Percentiles rank a stretch among this genome's conserved stretches.
These are phyloP conservation scores for Neltuma alba DNA, from an alignment of 306 rosid genomes.

Conservation along the genomic window DNA sequence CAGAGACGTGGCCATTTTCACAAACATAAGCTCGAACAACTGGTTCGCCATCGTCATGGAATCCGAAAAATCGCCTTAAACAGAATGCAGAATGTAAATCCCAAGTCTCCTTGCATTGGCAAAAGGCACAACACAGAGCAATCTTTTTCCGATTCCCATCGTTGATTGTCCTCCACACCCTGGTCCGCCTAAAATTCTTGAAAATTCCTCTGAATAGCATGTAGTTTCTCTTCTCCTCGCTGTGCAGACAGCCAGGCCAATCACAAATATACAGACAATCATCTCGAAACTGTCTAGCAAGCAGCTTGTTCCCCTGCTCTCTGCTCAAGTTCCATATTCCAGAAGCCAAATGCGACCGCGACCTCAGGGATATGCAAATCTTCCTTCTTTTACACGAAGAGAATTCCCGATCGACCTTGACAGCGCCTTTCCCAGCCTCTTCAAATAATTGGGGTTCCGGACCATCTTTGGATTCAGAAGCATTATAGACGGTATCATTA, in stretches of 20 bases:
- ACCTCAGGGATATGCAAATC: slow-evolving; percentile 21
- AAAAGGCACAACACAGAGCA: slow-evolving; percentile 73
- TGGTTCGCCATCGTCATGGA: slow-evolving; percentile 91
- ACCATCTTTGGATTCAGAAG: slow-evolving; percentile 41
- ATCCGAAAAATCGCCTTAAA: slow-evolving; percentile 69
- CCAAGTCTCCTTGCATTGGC: slow-evolving; percentile 71
- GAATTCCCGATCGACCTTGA: slow-evolving; percentile 11
- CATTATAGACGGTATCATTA: slow-evolving; percentile 57
- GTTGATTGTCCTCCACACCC: slow-evolving; percentile 80
- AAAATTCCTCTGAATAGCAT: slow-evolving; percentile 81
- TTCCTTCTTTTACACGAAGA: slow-evolving; percentile 50
- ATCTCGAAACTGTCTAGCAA: slow-evolving; percentile 77
- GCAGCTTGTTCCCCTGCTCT: slow-evolving; percentile 45
- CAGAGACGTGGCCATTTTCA: slow-evolving; percentile 92
- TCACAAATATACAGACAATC: slow-evolving; percentile 77
- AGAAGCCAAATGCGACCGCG: no score
- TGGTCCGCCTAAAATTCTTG: slow-evolving; percentile 71
- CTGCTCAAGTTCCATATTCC: no score
- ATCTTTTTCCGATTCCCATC: slow-evolving; percentile 66
- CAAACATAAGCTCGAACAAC: slow-evolving; percentile 92
- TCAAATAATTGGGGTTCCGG: slow-evolving; percentile 8
- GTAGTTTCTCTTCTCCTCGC: slow-evolving; percentile 84
- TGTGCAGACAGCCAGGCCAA: slow-evolving; percentile 90
- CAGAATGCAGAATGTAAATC: slow-evolving; percentile 89
- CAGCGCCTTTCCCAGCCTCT: slow-evolving; percentile 37